Base-by-base conservation (phyloP, 805 yeast genomes). In the Saccharomycopsis guyanensis region DNA sequence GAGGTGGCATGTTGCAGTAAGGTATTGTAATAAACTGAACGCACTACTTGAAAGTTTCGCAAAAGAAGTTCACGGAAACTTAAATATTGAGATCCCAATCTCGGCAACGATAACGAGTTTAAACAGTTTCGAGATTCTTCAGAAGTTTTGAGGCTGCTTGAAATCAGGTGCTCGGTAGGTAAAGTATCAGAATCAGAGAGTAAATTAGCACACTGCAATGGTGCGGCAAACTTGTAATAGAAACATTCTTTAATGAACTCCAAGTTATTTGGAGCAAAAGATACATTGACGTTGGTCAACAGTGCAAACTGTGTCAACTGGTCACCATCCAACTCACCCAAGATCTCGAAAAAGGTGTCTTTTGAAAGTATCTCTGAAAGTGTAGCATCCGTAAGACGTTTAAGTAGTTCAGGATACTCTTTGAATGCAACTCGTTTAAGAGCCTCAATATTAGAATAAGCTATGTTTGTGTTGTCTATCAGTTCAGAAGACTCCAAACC, bases 31-130 rank as follows among this genome's bases (percentile, higher is more conserved):
- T 25, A 10, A 25, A 62, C 62, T 3, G 49, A 48, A 7, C 56
- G 49, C 7, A 41, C 46, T 2, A 59, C 37, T 27, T 49, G 45
- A 27, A 56, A 55, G 3, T 52, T 41, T 24, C 65, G 51, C n/a
- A 49, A 37, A 19, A 59, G 39, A 32, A 63, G 58, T 40, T 63
- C 67, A n/a, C 49, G 49, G 22, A 54, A 29, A 15, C 61, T 50
- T 12, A 63, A 52, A 46, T 55, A 63, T 33, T 63, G 66, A 4
- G 56, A 49, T 7, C 54, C 55, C 4, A 59, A 42, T 18, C 54
- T 42, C 4, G 57, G 55, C 4, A 59, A 35, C 3, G 65, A 50
- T 13, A 49, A 38, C 2, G 53, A 38, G 18, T 36, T 25, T n/a
- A 23, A 15, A 23, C 16, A 23, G 10, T 35, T 36, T 4, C 5